These are phyloP conservation scores for Parachlorella kessleri DNA, from an alignment of 139 green algal species.

Conservation along the genomic window DNA sequence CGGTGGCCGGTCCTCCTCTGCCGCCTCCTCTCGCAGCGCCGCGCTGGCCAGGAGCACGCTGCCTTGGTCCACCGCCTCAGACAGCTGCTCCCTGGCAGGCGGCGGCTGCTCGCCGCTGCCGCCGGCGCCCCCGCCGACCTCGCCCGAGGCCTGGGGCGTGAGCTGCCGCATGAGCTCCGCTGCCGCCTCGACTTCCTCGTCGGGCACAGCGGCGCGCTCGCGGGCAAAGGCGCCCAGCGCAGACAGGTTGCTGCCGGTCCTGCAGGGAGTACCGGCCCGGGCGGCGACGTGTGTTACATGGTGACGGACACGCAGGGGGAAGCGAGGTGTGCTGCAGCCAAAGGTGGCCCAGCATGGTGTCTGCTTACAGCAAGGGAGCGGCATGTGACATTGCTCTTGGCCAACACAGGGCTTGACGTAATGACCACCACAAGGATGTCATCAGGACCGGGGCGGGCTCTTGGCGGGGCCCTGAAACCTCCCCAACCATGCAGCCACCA, in stretches of 20 bases:
- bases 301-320: too few species aligned
- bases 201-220: not conserved
- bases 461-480: too few species aligned
- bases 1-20: not conserved
- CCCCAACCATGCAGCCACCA: too few species aligned
- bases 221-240: not conserved
- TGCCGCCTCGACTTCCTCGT: constrained; percentile 20
- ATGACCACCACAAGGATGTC: too few species aligned
- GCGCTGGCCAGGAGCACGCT: not conserved
- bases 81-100: not conserved
- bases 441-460: too few species aligned
- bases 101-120: not conserved
- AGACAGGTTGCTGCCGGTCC: not conserved
- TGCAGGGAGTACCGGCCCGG: too few species aligned
- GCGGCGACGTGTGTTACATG: too few species aligned
- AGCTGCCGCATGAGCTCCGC: constrained; percentile 26
- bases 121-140: not conserved
- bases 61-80: not conserved
- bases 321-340: too few species aligned
- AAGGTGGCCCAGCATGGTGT: too few species aligned
- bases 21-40: not conserved
- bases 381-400: too few species aligned
- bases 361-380: too few species aligned
- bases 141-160: not conserved
- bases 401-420: too few species aligned